Base-by-base conservation (phyloP, 257 asterid genomes). In the Paraleonurus japonicus region DNA sequence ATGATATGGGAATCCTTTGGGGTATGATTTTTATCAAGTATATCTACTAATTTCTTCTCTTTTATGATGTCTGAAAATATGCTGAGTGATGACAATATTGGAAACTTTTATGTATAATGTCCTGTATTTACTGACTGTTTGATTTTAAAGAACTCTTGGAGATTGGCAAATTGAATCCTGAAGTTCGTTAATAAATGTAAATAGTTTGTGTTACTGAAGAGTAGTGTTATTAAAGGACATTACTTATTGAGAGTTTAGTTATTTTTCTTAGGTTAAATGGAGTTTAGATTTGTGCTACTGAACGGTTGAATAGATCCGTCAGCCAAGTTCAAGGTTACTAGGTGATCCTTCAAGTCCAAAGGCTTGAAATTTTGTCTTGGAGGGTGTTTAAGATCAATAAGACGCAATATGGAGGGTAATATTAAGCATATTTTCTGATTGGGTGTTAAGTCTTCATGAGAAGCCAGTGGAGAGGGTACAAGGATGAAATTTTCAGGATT, bases 1-100 rank as follows among this genome's bases (percentile, higher is more conserved):
- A 91, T 95, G 99, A 91, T 95, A 78, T 95, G 99, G 99, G 96
- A 95, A 85, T 83, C 98, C 35, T 95, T 95, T 79, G 99, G 96
- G 91, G 99, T 95, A 89, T 71, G 87, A 7, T 70, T 26, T 61
- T 64, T 54, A 28, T 16, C 19, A 17, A 23, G 33, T 73, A 47
- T 61, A 35, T 61, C 26, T 41, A 37, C 59, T 32, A 12, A 16
- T 54, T 62, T 24, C 50, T 65, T 39, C n/a, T 77, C 33, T 58
- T 61, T 75, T 17, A 33, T 55, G 39, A 19, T 20, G 20, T 63
- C 24, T 33, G 39, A 35, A n/a, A n/a, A n/a, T n/a, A n/a, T n/a
- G n/a, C n/a, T 65, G 17, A 12, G 51, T 15, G 51, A 43, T 43
- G 51, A 43, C 19, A 13, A 43, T 1, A 24, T 54, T 27, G 23